These are phyloP conservation scores for Ceratocystis albifundus DNA, from an alignment of 2,329 filamentous ascomycete genomes.

Conservation along the genomic window DNA sequence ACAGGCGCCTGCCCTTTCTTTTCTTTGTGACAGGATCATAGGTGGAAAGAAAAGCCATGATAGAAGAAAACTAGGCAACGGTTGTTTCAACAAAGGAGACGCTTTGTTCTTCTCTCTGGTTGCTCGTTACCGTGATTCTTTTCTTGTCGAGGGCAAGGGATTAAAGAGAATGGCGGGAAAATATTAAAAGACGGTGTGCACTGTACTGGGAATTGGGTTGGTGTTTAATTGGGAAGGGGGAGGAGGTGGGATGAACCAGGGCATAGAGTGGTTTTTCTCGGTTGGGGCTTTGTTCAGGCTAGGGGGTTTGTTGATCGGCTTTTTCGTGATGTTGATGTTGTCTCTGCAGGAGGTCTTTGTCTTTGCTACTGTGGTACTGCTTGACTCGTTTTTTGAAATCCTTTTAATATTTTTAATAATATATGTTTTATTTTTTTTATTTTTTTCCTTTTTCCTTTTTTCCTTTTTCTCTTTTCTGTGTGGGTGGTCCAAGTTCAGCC, in stretches of 20 bases:
- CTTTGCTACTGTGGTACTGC: too few species aligned
- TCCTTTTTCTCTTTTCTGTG: not conserved
- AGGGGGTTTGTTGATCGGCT: not conserved
- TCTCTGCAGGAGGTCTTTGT: too few species aligned
- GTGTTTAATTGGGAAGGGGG: constrained; percentile 17
- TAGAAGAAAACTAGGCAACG: not conserved
- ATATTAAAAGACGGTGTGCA: constrained; percentile 20
- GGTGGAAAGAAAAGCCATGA: not conserved
- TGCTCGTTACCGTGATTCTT: not conserved
- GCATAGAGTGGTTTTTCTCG: constrained; percentile 21
- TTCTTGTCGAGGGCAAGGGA: constrained; percentile 14
- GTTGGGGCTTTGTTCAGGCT: not conserved
- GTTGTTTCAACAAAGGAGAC: not conserved
- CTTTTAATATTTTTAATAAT: too few species aligned
- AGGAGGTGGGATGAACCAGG: constrained; percentile 13
- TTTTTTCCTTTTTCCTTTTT: too few species aligned
- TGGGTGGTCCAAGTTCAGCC: not conserved
- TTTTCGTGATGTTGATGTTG: too few species aligned
- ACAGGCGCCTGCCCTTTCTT: too few species aligned
- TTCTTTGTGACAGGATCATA: too few species aligned
- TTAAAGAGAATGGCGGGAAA: constrained; percentile 24
- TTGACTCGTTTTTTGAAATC: too few species aligned
- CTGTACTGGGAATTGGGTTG: constrained; percentile 1
- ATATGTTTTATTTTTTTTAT: too few species aligned
- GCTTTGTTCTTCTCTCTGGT: not conserved